Evolutionary conservation across 1,284 basidiomycete species (phyloP), one percentile per base, ranked within the genome.

Genomic region (Microbotryum saponariae): DNA sequence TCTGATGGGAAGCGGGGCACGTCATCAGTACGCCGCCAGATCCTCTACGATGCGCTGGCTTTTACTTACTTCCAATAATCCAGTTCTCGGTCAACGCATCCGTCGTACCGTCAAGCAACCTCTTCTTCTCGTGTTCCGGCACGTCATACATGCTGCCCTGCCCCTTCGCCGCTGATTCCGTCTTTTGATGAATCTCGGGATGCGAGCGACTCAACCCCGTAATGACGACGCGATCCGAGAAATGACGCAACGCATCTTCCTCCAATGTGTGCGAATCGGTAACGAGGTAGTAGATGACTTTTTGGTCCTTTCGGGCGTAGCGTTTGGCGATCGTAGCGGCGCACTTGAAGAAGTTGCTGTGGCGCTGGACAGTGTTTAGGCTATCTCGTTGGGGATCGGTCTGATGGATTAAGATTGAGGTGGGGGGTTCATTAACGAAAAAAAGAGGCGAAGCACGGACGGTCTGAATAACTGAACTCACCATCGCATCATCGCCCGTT

Each of bases 291-390:
- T 63, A 66, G 42, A 66, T 45, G 33, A 66, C 45, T 10, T 46
- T 48, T 37, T 66, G 64, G 9, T 51, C 50, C 10, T 47, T 47
- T 1, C n/a, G 42, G 0, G 64, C 64, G 59, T 63, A 63, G 37
- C 37, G 37, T 18, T 42, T 42, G 14, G 37, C 37, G 56, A 44
- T 62, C 56, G 42, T 65, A 59, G 65, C 52, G 3, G 64, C 64
- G 52, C 64, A 66, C 27, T 59, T 56, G 57, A 66, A 66, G 57
- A 63, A 66, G 4, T 58, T 47, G 8, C 54, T 46, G 48, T 66
- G 61, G 14, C 61, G 61, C 45, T 66, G 58, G 61, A 66, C 64
- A 56, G 54, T n/a, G 51, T 63, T 42, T 18, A 42, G 16, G 37
- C 14, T 42, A 42, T 42, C 37, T 42, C 14, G 37, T 16, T 42